These are phyloP conservation scores for Caryopteris hybrid DNA, from an alignment of 305 asterid species.

Conservation along the genomic window DNA sequence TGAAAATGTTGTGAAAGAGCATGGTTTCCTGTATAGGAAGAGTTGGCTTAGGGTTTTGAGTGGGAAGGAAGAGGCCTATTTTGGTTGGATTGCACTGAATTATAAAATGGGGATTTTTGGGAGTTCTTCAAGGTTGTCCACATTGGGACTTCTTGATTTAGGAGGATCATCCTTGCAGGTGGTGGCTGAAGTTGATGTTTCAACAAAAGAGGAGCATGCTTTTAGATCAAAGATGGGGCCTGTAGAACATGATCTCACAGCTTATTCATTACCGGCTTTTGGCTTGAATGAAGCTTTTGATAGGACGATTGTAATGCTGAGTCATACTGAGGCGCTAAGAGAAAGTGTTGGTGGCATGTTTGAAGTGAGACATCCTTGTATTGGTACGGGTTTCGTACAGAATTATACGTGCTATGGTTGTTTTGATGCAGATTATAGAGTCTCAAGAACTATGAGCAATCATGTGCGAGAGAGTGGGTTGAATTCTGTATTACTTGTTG, in stretches of 20 bases:
- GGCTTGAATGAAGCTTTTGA: constrained; percentile 83
- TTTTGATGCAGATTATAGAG: constrained; percentile 26
- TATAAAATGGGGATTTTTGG: constrained; percentile 53
- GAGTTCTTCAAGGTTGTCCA: constrained; percentile 32
- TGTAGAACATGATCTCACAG: constrained; percentile 38
- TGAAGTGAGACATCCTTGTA: constrained; percentile 77
- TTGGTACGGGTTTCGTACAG: constrained; percentile 43
- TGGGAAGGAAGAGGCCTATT: constrained; percentile 84
- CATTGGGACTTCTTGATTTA: constrained; percentile 79
- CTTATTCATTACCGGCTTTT: constrained; percentile 64
- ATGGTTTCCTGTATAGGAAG: constrained; percentile 42
- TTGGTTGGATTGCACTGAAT: constrained; percentile 78
- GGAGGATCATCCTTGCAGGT: constrained; percentile 91
- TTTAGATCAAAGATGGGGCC: constrained; percentile 52
- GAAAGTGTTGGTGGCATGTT: constrained; percentile 35
- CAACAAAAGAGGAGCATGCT: constrained; percentile 28
- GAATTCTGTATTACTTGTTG: constrained; percentile 38
- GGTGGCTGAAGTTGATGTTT: constrained; percentile 50
- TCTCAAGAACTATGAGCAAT: constrained; percentile 16
- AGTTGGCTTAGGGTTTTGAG: constrained; percentile 68
- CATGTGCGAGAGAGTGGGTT: constrained; percentile 17
- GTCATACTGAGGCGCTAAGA: constrained; percentile 39
- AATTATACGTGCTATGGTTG: constrained; percentile 70
- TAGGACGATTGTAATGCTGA: constrained; percentile 53
- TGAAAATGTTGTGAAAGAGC: constrained; percentile 40